These are phyloP conservation scores for Oxalis stricta DNA, from an alignment of 441 rosid species.

Conservation along the genomic window DNA sequence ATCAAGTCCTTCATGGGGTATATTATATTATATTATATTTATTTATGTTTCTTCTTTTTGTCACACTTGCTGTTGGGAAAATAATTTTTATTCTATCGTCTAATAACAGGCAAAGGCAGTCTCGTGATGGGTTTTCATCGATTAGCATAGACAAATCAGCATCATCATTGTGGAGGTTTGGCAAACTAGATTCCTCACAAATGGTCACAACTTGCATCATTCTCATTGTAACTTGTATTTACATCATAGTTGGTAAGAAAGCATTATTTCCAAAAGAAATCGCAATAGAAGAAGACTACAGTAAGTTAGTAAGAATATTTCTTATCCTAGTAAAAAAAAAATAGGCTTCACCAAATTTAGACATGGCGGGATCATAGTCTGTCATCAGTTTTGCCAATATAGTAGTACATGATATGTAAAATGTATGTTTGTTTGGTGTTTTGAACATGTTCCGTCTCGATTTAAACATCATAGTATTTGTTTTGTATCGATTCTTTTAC, in stretches of 20 bases:
- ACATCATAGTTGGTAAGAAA: constrained; percentile 14
- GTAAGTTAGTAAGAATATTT: no score
- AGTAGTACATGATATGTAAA: no score
- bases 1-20: constrained; percentile 49
- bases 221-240: constrained; percentile 18
- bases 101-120: constrained; percentile 24
- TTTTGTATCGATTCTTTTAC: no score
- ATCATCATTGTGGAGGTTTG: constrained; percentile 4
- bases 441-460: no score
- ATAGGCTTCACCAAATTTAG: no score
- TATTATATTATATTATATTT: constrained; percentile 1
- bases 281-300: no score
- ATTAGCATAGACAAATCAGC: constrained; percentile 12
- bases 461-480: no score
- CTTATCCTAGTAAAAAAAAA: no score
- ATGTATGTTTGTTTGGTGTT: no score
- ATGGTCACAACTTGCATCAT: constrained; percentile 14
- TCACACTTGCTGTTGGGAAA: not conserved
- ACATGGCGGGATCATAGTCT: no score
- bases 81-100: not conserved
- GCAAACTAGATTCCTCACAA: constrained; percentile 16
- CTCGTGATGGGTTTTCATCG: constrained; percentile 40
- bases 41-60: not conserved
- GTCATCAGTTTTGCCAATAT: no score
- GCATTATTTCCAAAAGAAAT: no score